Percentiles rank a stretch among this genome's conserved stretches.
Conservation (phyloP, 2,329 filamentous ascomycete species). For the Botrytis byssoidea region DNA sequence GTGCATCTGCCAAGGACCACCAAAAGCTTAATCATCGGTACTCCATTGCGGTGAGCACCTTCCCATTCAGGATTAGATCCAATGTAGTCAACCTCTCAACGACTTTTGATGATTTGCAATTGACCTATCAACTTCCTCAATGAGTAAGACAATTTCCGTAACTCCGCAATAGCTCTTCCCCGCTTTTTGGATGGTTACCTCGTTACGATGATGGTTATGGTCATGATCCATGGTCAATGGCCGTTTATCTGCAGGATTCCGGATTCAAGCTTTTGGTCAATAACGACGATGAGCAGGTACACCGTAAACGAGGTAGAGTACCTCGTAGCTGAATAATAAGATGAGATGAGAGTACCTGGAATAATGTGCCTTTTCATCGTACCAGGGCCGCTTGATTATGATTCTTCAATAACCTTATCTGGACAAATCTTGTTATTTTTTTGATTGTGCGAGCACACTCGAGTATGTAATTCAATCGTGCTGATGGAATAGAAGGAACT, state of each 20-base stretch:
- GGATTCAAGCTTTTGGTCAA: background rate
- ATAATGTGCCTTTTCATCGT: background rate
- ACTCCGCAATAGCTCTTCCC: background rate
- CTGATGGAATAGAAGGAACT: background rate
- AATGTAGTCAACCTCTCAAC: background rate
- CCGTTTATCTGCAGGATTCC: background rate
- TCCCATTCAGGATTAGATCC: background rate
- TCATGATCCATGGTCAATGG: background rate
- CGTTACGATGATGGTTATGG: background rate
- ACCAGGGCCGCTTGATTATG: background rate
- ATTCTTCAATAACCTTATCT: too few relatives aligned
- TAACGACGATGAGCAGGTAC: background rate
- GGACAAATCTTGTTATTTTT: background rate
- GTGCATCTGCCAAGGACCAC: background rate
- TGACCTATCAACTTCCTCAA: background rate
- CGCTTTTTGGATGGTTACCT: background rate
- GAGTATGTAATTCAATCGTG: background rate
- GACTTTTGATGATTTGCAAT: background rate
- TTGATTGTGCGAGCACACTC: background rate
- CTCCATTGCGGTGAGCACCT: background rate
- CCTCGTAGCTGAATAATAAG: background rate
- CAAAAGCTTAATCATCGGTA: slow-evolving; percentile 1
- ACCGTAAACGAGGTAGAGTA: background rate
- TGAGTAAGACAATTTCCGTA: background rate
- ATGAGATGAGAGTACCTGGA: background rate